phyloP scores from a whole-genome alignment of 2,329 filamentous ascomycete species.

The Neodidymelliopsis sp. region DNA sequence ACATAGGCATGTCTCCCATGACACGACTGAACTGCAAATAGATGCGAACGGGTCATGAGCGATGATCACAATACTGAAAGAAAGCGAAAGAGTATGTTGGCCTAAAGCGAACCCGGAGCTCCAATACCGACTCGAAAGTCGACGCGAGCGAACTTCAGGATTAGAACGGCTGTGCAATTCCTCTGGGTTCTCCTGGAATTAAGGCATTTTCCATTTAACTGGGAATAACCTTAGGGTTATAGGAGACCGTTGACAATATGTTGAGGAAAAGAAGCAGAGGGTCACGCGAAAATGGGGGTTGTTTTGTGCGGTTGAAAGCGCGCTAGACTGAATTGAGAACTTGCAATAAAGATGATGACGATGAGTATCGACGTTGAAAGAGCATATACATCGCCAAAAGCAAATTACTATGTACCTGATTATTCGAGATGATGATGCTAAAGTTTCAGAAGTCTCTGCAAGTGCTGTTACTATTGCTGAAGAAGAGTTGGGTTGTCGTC shows the following conservation, averaged over 20 bases:
- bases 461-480: no score
- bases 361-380: no score
- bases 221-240: constrained; percentile 37
- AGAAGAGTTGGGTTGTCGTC: no score
- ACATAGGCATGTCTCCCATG: constrained; percentile 5
- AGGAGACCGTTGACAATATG: constrained; percentile 42
- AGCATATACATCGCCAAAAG: no score
- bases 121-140: constrained; percentile 45
- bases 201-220: constrained; percentile 37
- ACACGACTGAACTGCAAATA: constrained; percentile 7
- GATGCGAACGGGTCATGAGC: neutral
- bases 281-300: no score
- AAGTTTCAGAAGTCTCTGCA: no score
- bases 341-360: no score
- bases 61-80: constrained; percentile 5
- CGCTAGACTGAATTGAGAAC: no score
- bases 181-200: constrained; percentile 46
- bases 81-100: constrained; percentile 37
- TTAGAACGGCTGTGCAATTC: constrained; percentile 50
- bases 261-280: constrained; percentile 33
- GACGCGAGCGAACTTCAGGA: constrained; percentile 47
- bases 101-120: constrained; percentile 52
- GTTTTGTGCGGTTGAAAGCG: no score
- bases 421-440: no score
- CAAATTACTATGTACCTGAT: no score